Evolutionary conservation across 2,329 filamentous ascomycete genomes (phyloP), one percentile per base, ranked within the genome.

Genomic region (Diaporthe destruens): DNA sequence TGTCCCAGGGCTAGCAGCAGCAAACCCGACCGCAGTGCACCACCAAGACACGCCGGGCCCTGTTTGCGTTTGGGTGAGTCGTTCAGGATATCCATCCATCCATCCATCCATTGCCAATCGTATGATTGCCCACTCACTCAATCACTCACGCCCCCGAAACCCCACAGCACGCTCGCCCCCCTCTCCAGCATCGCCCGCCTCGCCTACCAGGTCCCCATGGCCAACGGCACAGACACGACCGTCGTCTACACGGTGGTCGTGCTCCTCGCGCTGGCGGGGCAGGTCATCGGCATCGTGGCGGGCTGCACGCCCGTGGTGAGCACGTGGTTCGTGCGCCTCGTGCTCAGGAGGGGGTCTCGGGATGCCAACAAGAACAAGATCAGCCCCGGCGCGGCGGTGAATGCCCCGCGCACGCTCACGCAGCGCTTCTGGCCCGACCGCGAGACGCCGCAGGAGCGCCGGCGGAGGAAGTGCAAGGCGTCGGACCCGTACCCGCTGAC

Each of bases 61-160:
- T 82, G 25, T 78, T 81, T 42, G 76, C 76, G 16, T 77, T 81
- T 29, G 79, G 80, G 67, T 69, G 3, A 23, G 66, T 49, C 55
- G n/a, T 23, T 36, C 34, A 8, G 8, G 9, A 36, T 1, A 2
- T 39, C 12, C 36, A 14, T 12, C 12, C 0, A 8, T 7, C 4
- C 12, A 34, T 16, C 3, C 8, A 25, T 47, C 42, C 2, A 39
- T 39, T n/a, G n/a, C n/a, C n/a, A n/a, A n/a, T n/a, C 36, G 36
- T 14, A 56, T 56, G 2, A 16, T 9, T 23, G 5, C 9, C 9
- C 9, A 6, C 7, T 1, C 34, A 36, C 34, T 8, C 34, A 36
- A 3, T 36, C 36, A 39, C 36, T 39, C 36, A 49, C 16, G 32
- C 23, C 32, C 3, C 36, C n/a, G 8, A 4, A 0, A 0, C 2